Evolutionary conservation across 169 alveolate genomes (phyloP), one percentile per base, ranked within the genome.

Genomic region (Plasmodium berghei): DNA sequence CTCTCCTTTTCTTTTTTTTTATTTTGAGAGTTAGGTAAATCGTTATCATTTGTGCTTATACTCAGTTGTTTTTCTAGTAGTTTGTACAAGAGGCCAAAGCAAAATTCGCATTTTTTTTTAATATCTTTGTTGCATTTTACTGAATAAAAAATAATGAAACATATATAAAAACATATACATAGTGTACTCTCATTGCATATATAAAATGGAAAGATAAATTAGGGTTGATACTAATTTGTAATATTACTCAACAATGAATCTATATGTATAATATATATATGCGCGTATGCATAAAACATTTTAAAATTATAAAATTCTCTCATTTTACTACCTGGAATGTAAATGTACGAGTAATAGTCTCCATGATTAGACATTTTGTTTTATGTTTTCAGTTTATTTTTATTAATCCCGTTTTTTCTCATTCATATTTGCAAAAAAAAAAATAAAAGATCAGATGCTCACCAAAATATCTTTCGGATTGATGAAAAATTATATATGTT

Each of bases 301-400:
- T 18, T 24, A 61, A 26, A 18, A 18, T 6, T 5, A 8, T n/a
- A 9, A 34, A 49, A 52, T 77, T 75, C 16, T 66, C 61, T 45
- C 40, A 52, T 40, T 48, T 75, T 52, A 56, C 1, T 46, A 80
- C 90, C 74, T 80, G 90, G 90, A 40, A 80, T 58, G 40, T 70
- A 80, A 2, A 54, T 54, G 24, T 67, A 66, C 3, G 64, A 12
- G 40, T 55, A 18, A 20, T 59, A 70, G 59, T 67, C 59, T 16
- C 61, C 63, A 8, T 61, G 20, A 55, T 56, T 42, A 64, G 69
- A 24, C 85, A 72, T 72, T 72, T 42, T 45, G 24, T 6, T 16
- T 16, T 67, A 16, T 20, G 20, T 26, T 67, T 40, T 16, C 26
- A 4, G 12, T 2, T 54, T 40, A 10, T 20, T 22, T 1, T 69